Evolutionary conservation across 129 eudicot genomes (phyloP), one percentile per base, ranked within the genome.

Genomic region (Helichrysum umbraculigerum): DNA sequence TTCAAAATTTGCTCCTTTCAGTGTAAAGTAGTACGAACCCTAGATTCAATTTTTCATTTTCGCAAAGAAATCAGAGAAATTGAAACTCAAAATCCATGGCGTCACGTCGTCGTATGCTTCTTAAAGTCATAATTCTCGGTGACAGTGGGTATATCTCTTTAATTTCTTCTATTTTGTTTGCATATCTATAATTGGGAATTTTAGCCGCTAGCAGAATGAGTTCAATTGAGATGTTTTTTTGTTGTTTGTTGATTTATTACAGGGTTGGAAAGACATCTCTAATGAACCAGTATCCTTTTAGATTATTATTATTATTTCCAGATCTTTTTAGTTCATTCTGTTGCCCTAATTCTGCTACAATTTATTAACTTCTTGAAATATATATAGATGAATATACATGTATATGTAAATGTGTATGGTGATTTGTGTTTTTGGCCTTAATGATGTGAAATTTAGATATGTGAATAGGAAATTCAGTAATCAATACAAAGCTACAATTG

Each of bases 181-280:
- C 34, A 37, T 42, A 35, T 65, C 2, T 74, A 5, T 77, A 19
- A 30, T 39, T 15, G 25, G 1, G 28, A 34, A 37, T 68, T 25
- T 11, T 66, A 35, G 37, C 30, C 35, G 50, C 2, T 76, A 22
- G 60, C 57, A 60, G 72, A 71, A 62, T 70, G 29, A 76, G 61
- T 14, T 71, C 28, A 41, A 63, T 71, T 76, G 8, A 71, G 32
- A 22, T 80, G 81, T 65, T 51, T 66, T 66, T 33, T 15, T 68
- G 32, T 39, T 76, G 64, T 84, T 87, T 42, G n/a, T 37, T 70
- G 21, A 39, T 62, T 30, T 11, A 35, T 80, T 60, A n/a, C 85
- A 87, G 92, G 85, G 92, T 87, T 65, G 92, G 92, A 28, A 87
- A 82, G 85, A 87, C 92, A 47, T 87, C 92, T 59, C 70, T 87